Base-by-base conservation (phyloP, 1,284 basidiomycete species). In the Melampsora larici-populina region DNA sequence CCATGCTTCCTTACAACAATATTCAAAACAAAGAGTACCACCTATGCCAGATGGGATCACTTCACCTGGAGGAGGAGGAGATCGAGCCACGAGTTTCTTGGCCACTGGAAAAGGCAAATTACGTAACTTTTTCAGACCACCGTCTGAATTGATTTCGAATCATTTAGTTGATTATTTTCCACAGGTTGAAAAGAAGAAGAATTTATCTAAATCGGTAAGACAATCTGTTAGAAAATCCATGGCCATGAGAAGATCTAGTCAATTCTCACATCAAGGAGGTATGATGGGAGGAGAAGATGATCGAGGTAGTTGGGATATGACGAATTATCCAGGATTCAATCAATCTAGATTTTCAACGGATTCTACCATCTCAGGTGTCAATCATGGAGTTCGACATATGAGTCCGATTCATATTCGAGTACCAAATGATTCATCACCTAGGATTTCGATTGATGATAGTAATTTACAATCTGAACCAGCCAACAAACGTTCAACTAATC, bases 121-220 rank as follows among this genome's bases (percentile, higher is more conserved):
- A 79, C 93, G 94, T 84, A 96, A 95, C 87, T 99, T 99, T 87
- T 96, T 97, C 81, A 91, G 97, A 64, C 97, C 97, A 0, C 94
- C 97, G 0, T 93, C 91, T 83, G 96, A 99, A 84, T 89, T 99
- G 80, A 99, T 99, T 85, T 93, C 94, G 43, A 96, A 88, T n/a
- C 94, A 99, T 83, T 85, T 99, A 62, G 90, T 92, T 26, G 95
- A 97, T 79, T 99, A 92, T 86, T 99, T 99, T 89, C 97, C 96
- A 0, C 88, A 89, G 79, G 91, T 93, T 0, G 93, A 97, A 85
- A 93, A 92, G 85, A 93, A 91, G 83, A 91, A 92, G 62, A 86
- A 79, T 36, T 72, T 97, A 71, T 89, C 92, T 81, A 90, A 93
- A 78, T 93, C 92, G 1, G 85, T 85, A 0, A 86, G 94, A 62